Conservation (phyloP, 495 filamentous ascomycete genomes). For the Xylaria cubensis region DNA sequence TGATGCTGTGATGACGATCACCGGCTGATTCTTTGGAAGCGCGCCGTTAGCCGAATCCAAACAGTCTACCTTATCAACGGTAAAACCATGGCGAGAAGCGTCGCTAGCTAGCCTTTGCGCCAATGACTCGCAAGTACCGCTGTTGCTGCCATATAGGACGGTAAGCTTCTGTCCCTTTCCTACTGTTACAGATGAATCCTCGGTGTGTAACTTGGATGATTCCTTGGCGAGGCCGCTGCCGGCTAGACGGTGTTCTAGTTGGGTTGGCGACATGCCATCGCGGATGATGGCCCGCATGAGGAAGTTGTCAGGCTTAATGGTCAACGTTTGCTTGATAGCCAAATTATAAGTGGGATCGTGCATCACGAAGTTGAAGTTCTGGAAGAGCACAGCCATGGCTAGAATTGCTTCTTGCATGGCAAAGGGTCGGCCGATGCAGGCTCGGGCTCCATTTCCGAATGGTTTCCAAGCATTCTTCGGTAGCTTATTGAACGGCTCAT, state of each 20-base stretch:
- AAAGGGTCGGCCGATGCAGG: slow-evolving; percentile 63
- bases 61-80: slow-evolving; percentile 58
- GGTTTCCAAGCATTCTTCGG: slow-evolving; percentile 65
- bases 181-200: slow-evolving; percentile 13
- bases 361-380: slow-evolving; percentile 66
- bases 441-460: slow-evolving; percentile 62
- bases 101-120: slow-evolving; percentile 67
- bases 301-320: slow-evolving; percentile 78
- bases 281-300: slow-evolving; percentile 70
- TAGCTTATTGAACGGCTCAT: slow-evolving; percentile 64
- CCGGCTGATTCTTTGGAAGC: slow-evolving; percentile 66
- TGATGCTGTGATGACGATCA: slow-evolving; percentile 71
- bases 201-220: slow-evolving; percentile 6
- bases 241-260: slow-evolving; percentile 60
- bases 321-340: slow-evolving; percentile 73
- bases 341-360: slow-evolving; percentile 68
- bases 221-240: slow-evolving; percentile 19
- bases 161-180: slow-evolving; percentile 52
- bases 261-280: slow-evolving; percentile 62
- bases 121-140: slow-evolving; percentile 76
- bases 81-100: slow-evolving; percentile 64
- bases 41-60: slow-evolving; percentile 68
- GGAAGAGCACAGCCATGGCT: slow-evolving; percentile 61
- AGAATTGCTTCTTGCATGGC: slow-evolving; percentile 69
- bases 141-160: slow-evolving; percentile 77